Percentiles rank a stretch among this genome's conserved stretches.
Conservation (phyloP, 139 green algal genomes). For the Edaphochlamys debaryana region DNA sequence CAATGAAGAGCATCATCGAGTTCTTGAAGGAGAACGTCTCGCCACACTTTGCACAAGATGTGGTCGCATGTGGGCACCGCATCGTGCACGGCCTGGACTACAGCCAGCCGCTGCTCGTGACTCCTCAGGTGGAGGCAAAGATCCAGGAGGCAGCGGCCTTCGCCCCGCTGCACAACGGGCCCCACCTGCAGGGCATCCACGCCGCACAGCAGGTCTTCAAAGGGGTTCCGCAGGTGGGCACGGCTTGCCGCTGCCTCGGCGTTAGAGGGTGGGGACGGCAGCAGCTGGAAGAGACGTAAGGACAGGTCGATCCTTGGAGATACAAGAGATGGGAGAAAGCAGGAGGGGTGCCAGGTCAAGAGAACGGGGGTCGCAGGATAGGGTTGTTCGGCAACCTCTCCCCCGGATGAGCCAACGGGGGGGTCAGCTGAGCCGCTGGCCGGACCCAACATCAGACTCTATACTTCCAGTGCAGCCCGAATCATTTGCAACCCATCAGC, state of each 20-base stretch:
- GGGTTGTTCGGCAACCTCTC: too few species aligned
- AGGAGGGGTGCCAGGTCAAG: too few species aligned
- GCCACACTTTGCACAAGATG: conserved; percentile 53
- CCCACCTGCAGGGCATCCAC: conserved; percentile 75
- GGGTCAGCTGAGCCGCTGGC: too few species aligned
- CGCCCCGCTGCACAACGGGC: conserved; percentile 91
- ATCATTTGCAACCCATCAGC: background rate
- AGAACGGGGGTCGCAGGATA: too few species aligned
- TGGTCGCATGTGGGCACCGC: conserved; percentile 61
- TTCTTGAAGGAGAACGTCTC: conserved; percentile 63
- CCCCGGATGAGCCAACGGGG: too few species aligned
- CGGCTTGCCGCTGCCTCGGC: background rate
- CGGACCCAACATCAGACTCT: too few species aligned
- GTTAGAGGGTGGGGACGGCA: background rate
- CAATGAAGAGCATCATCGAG: conserved; percentile 62
- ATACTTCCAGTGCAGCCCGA: background rate
- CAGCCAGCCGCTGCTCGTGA: conserved; percentile 66
- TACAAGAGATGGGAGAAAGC: too few species aligned
- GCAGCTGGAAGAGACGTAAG: background rate
- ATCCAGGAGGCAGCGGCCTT: conserved; percentile 73
- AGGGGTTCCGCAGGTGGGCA: conserved; percentile 67
- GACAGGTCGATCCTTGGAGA: too few species aligned
- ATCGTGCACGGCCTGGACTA: conserved; percentile 88
- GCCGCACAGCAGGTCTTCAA: conserved; percentile 71
- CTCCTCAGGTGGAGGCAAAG: conserved; percentile 52